phyloP scores from a whole-genome alignment of 2,329 filamentous ascomycete genomes.

The Fusarium bactridioides region DNA sequence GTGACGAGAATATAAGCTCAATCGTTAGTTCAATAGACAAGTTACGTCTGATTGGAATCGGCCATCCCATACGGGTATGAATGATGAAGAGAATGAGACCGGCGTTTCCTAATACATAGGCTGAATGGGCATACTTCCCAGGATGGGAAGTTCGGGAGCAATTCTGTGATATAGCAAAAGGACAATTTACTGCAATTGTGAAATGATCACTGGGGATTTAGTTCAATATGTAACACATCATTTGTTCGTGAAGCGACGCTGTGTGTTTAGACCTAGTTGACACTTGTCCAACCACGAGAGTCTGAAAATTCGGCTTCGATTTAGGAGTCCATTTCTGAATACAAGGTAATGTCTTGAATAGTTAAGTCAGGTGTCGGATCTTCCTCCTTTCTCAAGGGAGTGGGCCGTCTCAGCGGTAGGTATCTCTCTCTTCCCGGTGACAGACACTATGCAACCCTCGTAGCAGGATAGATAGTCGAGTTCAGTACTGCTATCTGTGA shows the following conservation, averaged over 20 bases:
- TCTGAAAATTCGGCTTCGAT: not conserved
- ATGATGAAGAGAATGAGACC: not conserved
- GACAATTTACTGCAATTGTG: not conserved
- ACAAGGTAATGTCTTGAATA: not conserved
- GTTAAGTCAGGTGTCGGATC: not conserved
- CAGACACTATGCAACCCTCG: not conserved
- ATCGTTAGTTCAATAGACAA: not conserved
- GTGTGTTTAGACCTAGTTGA: no score
- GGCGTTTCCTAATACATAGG: not conserved
- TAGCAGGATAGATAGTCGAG: no score
- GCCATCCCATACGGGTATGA: not conserved
- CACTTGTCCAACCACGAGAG: not conserved
- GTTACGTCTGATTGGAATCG: no score
- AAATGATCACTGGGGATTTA: no score
- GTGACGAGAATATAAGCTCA: not conserved
- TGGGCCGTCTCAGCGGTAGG: not conserved
- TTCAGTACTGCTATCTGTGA: not conserved
- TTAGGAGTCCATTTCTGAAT: not conserved
- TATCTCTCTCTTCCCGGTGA: not conserved
- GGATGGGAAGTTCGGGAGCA: fast-evolving
- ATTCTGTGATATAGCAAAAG: fast-evolving
- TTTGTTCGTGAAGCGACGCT: no score
- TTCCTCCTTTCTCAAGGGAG: not conserved
- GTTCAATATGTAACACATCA: no score
- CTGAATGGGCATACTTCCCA: not conserved